Percentiles rank a stretch among this genome's conserved stretches.
These are phyloP conservation scores for Monosporascus sp. DNA, from an alignment of 2,329 filamentous ascomycete genomes.

Conservation along the genomic window DNA sequence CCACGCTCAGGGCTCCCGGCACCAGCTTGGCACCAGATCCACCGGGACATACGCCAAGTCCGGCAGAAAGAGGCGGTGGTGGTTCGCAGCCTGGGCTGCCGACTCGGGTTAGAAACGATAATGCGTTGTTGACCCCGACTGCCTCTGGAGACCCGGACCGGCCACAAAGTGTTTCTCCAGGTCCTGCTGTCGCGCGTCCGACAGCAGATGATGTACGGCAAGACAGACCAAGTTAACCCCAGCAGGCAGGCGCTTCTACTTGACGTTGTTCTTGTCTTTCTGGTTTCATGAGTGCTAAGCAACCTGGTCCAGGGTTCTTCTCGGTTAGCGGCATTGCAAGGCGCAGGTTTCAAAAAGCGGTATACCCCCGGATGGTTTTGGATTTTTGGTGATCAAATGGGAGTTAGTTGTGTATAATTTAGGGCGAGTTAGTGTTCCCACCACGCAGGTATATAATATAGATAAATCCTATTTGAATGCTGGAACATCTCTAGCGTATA, in stretches of 20 bases:
- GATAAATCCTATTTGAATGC: too few species aligned
- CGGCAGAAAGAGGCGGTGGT: conserved; percentile 11
- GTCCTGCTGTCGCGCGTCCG: conserved; percentile 12
- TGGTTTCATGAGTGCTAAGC: conserved; percentile 1
- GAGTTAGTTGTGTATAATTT: neutral
- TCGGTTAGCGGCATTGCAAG: conserved; percentile 10
- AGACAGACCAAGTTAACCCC: conserved; percentile 6
- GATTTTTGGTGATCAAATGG: neutral
- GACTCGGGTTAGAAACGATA: conserved; percentile 5
- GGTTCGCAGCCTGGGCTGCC: conserved; percentile 5
- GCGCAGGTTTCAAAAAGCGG: conserved; percentile 12
- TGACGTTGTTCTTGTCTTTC: conserved; percentile 1
- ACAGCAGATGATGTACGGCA: conserved; percentile 18
- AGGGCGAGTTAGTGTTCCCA: neutral
- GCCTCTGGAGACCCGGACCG: conserved; percentile 7
- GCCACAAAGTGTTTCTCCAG: conserved; percentile 7
- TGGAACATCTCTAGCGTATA: too few species aligned
- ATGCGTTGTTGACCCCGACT: conserved; percentile 5
- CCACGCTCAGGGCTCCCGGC: conserved; percentile 7
- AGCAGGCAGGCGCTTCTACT: conserved; percentile 4
- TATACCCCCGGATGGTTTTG: neutral
- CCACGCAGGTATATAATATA: too few species aligned
- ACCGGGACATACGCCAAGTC: conserved; percentile 8
- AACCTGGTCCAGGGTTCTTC: conserved; percentile 5
- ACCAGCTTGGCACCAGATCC: conserved; percentile 9